A percentile compares a stretch with the other conserved stretches of the same genome.
Evolutionary conservation across 768 basidiomycete genomes (phyloP).

Genomic region (Lanmaoa rubissima): DNA sequence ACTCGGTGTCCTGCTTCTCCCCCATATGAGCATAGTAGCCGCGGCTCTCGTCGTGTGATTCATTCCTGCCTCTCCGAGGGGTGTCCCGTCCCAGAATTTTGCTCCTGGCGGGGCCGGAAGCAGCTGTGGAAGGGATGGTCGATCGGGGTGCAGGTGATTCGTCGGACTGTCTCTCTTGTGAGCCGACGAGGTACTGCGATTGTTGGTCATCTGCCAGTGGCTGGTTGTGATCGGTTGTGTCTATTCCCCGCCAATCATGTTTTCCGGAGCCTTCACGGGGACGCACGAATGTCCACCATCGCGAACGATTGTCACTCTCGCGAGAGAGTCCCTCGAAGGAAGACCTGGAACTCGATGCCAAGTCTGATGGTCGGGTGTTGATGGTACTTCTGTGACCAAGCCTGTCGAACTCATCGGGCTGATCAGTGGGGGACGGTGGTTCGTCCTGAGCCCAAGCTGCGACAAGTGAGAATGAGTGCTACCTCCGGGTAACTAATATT

Average conservation of each 20-base stretch:
- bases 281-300: conserved; percentile 76
- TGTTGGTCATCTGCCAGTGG: conserved; percentile 16
- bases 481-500: background rate
- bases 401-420: conserved; percentile 37
- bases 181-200: conserved; percentile 8
- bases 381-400: conserved; percentile 31
- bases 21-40: conserved; percentile 17
- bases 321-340: conserved; percentile 33
- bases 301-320: conserved; percentile 40
- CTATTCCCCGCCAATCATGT: conserved; percentile 4
- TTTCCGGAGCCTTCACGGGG: conserved; percentile 40
- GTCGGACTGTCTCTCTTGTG: conserved; percentile 20
- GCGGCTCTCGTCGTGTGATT: conserved; percentile 7
- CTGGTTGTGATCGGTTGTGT: background rate
- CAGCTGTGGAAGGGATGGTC: conserved; percentile 26
- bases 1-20: conserved; percentile 27
- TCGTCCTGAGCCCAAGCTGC: conserved; percentile 85
- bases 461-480: conserved; percentile 5
- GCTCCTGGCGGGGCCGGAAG: conserved; percentile 54
- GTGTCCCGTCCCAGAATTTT: conserved; percentile 65
- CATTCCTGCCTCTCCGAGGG: conserved; percentile 44
- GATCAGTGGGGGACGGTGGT: conserved; percentile 66
- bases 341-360: conserved; percentile 49
- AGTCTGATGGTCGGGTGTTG: conserved; percentile 49
- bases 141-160: conserved; percentile 25